These are phyloP conservation scores for Kwoniella bestiolae DNA, from an alignment of 768 basidiomycete species.

Conservation along the genomic window DNA sequence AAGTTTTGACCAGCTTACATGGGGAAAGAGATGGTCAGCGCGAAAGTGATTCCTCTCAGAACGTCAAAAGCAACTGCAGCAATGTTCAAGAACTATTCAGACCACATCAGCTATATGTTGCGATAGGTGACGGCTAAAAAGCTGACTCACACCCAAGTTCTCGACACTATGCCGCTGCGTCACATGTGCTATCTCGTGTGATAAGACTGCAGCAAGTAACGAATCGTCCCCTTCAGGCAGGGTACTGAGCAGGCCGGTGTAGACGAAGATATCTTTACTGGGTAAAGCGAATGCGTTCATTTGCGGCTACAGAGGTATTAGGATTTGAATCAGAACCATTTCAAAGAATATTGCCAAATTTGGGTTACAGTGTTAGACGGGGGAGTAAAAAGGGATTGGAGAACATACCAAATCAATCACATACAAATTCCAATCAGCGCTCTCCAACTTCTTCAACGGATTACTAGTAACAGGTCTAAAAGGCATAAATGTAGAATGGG, in stretches of 20 bases:
- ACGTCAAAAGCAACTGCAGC: conserved; percentile 61
- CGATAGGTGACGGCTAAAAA: background rate
- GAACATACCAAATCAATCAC: conserved; percentile 59
- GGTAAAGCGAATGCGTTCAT: conserved; percentile 61
- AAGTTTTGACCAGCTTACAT: conserved; percentile 43
- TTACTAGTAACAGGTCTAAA: conserved; percentile 57
- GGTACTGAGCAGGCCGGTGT: conserved; percentile 59
- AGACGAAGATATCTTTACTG: conserved; percentile 61
- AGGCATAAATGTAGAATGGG: conserved; percentile 56
- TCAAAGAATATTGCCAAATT: too few relatives aligned
- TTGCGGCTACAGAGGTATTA: conserved; percentile 52
- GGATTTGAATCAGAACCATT: too few relatives aligned
- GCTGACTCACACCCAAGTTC: conserved; percentile 56
- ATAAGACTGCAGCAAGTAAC: conserved; percentile 59
- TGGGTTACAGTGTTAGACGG: too few relatives aligned
- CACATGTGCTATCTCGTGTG: conserved; percentile 60
- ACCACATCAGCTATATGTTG: background rate
- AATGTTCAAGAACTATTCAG: conserved; percentile 58
- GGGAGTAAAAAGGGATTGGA: background rate
- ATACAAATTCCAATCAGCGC: conserved; percentile 60
- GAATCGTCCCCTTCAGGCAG: conserved; percentile 59
- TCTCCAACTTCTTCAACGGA: conserved; percentile 58
- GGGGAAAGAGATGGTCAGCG: conserved; percentile 61
- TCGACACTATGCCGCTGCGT: conserved; percentile 61
- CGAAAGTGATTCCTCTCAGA: conserved; percentile 59